Percentiles rank a stretch among this genome's conserved stretches.
Conservation (phyloP, 106 monocot species). For the Alisma plantagoaquatica region DNA sequence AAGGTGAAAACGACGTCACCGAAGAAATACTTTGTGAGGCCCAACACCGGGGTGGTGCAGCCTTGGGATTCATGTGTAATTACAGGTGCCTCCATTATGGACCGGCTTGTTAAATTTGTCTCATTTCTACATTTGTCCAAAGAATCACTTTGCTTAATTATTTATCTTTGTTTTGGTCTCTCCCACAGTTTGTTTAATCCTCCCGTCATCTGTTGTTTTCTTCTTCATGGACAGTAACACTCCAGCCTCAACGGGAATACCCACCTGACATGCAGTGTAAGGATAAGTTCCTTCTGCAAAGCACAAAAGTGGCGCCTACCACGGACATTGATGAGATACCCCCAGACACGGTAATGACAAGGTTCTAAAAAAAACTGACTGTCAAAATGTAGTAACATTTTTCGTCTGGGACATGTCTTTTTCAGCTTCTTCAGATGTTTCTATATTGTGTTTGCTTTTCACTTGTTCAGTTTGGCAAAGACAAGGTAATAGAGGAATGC, state of each 20-base stretch:
- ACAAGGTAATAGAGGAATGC: constrained; percentile 54
- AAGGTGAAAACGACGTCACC: constrained; percentile 94
- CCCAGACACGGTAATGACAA: constrained; percentile 32
- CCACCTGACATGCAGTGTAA: no score
- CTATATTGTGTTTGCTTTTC: no score
- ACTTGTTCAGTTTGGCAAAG: constrained; percentile 55
- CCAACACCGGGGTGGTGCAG: no score
- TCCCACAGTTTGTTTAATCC: not conserved
- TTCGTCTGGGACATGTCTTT: no score
- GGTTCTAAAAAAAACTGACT: not conserved
- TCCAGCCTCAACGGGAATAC: constrained; percentile 65
- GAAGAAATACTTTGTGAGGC: constrained; percentile 81
- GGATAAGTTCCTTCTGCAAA: constrained; percentile 86
- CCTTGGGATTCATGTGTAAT: constrained; percentile 74
- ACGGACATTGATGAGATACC: constrained; percentile 75
- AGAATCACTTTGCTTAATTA: no score
- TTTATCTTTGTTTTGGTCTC: not conserved
- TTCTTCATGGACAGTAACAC: constrained; percentile 40
- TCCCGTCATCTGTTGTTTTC: not conserved
- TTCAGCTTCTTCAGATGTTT: no score
- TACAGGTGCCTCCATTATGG: constrained; percentile 38
- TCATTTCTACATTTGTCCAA: no score
- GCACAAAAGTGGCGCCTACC: constrained; percentile 52
- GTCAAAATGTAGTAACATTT: no score
- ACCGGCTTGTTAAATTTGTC: no score